phyloP scores from a whole-genome alignment of 2,329 filamentous ascomycete species.

The Hypoxylon sp. region DNA sequence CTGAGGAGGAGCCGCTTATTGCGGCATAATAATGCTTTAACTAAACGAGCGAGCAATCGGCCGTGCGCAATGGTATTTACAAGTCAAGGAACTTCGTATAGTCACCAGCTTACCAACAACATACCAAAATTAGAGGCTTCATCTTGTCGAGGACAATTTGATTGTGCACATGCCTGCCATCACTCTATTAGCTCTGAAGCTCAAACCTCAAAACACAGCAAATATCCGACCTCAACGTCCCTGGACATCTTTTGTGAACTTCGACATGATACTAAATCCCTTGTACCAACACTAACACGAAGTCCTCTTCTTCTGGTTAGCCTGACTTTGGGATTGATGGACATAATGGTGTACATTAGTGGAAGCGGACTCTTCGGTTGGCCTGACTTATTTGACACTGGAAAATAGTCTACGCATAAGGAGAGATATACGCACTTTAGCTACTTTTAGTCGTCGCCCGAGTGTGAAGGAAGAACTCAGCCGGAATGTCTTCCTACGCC shows the following conservation, averaged over 20 bases:
- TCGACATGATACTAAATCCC: neutral
- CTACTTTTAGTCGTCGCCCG: neutral
- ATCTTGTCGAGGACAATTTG: neutral
- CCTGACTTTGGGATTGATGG: neutral
- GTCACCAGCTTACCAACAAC: neutral
- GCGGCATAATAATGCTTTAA: conserved; percentile 16
- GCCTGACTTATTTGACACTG: neutral
- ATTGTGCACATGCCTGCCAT: neutral
- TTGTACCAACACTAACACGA: neutral
- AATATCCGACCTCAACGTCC: neutral
- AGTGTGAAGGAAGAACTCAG: neutral
- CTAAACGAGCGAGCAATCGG: neutral
- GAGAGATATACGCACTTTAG: neutral
- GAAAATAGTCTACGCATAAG: neutral
- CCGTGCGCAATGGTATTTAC: neutral
- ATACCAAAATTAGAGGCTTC: neutral
- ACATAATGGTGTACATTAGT: neutral
- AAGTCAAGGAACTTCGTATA: neutral
- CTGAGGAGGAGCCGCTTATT: conserved; percentile 36
- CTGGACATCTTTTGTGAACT: neutral
- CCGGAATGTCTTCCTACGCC: neutral
- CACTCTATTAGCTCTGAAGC: neutral
- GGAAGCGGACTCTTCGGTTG: neutral
- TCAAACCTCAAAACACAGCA: neutral
- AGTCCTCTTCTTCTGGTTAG: neutral